phyloP scores from a whole-genome alignment of 2,329 filamentous ascomycete species.

The Phaeosphaeria sp. region DNA sequence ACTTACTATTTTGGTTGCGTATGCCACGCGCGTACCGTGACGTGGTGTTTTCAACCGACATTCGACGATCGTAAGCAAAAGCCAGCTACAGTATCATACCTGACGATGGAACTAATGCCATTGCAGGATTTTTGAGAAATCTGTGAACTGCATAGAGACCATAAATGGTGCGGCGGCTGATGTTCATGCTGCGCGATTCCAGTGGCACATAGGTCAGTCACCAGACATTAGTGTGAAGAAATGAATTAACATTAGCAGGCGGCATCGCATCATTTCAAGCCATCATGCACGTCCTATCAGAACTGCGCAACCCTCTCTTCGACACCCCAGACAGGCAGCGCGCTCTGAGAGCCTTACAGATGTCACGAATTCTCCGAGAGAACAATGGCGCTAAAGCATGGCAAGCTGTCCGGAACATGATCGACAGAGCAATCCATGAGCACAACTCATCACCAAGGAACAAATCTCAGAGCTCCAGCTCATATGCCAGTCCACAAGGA shows the following conservation, averaged over 20 bases:
- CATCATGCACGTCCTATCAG: conserved; percentile 49
- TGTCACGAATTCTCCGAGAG: conserved; percentile 39
- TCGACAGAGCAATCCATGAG: conserved; percentile 43
- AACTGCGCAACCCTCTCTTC: conserved; percentile 47
- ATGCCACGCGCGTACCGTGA: conserved; percentile 47
- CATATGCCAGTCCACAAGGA: conserved; percentile 19
- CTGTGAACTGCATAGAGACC: conserved; percentile 46
- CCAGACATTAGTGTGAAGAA: conserved; percentile 10
- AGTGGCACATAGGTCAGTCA: conserved; percentile 45
- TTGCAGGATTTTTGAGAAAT: conserved; percentile 47
- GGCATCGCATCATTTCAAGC: conserved; percentile 44
- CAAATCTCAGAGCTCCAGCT: conserved; percentile 21
- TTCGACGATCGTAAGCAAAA: conserved; percentile 41
- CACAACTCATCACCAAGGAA: conserved; percentile 23
- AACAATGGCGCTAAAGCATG: conserved; percentile 46
- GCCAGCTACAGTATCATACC: background rate
- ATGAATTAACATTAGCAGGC: conserved; percentile 16
- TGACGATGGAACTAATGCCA: background rate
- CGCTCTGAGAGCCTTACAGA: conserved; percentile 42
- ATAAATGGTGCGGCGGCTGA: conserved; percentile 44
- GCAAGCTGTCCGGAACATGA: conserved; percentile 47
- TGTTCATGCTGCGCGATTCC: conserved; percentile 45
- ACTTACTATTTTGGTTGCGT: conserved; percentile 48
- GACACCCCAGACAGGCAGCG: conserved; percentile 43
- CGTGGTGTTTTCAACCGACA: conserved; percentile 42